Evolutionary conservation across 2,329 filamentous ascomycete genomes (phyloP).

Genomic region (Zymoseptoria brevis): DNA sequence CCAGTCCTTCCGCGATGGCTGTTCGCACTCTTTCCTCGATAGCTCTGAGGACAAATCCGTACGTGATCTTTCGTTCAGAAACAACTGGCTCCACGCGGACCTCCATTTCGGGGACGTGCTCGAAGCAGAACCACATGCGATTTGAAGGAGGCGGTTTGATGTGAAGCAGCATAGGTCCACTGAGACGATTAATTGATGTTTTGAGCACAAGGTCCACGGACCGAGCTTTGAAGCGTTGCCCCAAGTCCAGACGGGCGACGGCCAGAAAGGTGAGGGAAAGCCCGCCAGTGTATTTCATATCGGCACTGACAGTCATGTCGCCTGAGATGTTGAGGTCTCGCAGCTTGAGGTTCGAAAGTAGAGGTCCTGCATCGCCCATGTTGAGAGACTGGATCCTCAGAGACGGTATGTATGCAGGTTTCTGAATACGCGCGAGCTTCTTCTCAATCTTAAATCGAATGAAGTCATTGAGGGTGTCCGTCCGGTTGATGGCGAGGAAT

Average conservation of each 20-base stretch:
- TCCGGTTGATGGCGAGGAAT: constrained; percentile 83
- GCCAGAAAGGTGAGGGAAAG: constrained; percentile 85
- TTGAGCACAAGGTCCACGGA: constrained; percentile 86
- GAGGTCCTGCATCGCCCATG: constrained; percentile 77
- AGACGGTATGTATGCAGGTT: constrained; percentile 79
- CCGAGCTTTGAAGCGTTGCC: constrained; percentile 76
- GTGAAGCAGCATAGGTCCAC: constrained; percentile 75
- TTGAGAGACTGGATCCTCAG: constrained; percentile 77
- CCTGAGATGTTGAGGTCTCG: constrained; percentile 88
- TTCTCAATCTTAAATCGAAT: constrained; percentile 84
- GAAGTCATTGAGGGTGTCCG: constrained; percentile 67
- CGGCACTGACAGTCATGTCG: constrained; percentile 77
- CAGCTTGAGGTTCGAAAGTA: constrained; percentile 79
- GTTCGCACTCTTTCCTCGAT: constrained; percentile 95
- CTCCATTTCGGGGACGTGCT: constrained; percentile 87
- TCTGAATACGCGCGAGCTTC: constrained; percentile 90
- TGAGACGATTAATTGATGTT: constrained; percentile 72
- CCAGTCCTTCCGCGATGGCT: constrained; percentile 83
- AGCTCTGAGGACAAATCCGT: constrained; percentile 79
- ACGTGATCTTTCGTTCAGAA: constrained; percentile 90
- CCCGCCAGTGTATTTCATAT: constrained; percentile 81
- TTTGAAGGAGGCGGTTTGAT: constrained; percentile 96
- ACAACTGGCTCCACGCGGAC: constrained; percentile 94
- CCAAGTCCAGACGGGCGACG: constrained; percentile 86
- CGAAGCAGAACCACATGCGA: constrained; percentile 90